These are phyloP conservation scores for Biscutella laevigata DNA, from an alignment of 441 rosid genomes.

Conservation along the genomic window DNA sequence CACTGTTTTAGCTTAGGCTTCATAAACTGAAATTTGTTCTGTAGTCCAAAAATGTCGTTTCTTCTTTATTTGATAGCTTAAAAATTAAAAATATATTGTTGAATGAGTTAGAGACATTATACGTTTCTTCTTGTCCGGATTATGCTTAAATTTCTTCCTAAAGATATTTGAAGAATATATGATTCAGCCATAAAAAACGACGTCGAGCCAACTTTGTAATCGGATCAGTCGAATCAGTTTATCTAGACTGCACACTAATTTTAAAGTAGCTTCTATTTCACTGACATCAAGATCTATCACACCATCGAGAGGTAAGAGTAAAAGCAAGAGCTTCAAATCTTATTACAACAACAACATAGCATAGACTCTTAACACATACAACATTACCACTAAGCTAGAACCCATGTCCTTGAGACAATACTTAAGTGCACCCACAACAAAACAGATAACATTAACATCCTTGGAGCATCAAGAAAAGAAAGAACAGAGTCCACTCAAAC, in stretches of 20 bases:
- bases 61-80: background rate
- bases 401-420: conserved; percentile 24
- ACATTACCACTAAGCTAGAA: conserved; percentile 33
- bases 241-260: too few species aligned
- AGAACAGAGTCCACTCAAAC: conserved; percentile 24
- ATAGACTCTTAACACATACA: conserved; percentile 14
- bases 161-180: too few species aligned
- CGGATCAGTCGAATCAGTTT: too few species aligned
- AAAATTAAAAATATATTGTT: background rate
- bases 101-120: background rate
- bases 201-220: too few species aligned
- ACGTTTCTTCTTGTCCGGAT: too few species aligned
- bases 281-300: conserved; percentile 10
- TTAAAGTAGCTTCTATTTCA: too few species aligned
- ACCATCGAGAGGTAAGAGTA: conserved; percentile 3
- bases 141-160: too few species aligned
- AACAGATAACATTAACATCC: background rate
- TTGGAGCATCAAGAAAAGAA: conserved; percentile 32
- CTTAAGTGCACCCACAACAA: conserved; percentile 26
- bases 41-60: conserved; percentile 3
- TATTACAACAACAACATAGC: conserved; percentile 21
- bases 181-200: too few species aligned
- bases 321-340: conserved; percentile 12
- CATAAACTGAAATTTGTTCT: background rate
- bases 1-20: background rate